phyloP scores from a whole-genome alignment of 129 eudicot species.

The Calendula officinalis region DNA sequence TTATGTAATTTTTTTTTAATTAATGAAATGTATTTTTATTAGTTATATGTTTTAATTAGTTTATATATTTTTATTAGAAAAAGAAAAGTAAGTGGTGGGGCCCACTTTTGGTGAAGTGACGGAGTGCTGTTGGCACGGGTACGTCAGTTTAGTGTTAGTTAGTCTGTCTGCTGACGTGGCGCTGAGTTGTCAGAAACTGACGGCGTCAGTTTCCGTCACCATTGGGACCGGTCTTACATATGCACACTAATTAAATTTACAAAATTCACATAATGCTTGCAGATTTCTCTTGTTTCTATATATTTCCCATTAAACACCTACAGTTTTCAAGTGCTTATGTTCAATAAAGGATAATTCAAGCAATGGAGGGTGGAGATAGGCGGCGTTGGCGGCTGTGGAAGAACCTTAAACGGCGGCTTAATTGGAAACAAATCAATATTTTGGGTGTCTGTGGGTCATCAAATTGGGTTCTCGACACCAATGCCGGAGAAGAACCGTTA shows the following conservation, averaged over 20 bases:
- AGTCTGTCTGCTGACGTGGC: too few relatives aligned
- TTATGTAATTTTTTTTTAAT: too few relatives aligned
- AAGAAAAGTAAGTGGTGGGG: too few relatives aligned
- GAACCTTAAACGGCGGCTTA: conserved; percentile 31
- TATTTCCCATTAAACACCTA: background rate
- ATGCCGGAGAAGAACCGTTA: conserved; percentile 18
- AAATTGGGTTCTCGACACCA: conserved; percentile 11
- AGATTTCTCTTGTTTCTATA: background rate
- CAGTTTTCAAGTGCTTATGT: background rate
- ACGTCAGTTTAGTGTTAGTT: too few relatives aligned
- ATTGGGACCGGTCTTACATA: too few relatives aligned
- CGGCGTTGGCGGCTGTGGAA: conserved; percentile 35
- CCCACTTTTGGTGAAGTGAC: too few relatives aligned
- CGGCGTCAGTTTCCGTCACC: too few relatives aligned
- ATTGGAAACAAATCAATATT: conserved; percentile 21
- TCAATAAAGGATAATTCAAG: conserved; percentile 7
- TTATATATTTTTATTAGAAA: too few relatives aligned
- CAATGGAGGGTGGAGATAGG: background rate
- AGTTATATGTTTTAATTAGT: too few relatives aligned
- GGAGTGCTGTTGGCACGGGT: too few relatives aligned
- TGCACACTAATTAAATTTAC: background rate
- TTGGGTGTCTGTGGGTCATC: conserved; percentile 39
- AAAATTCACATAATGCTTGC: conserved; percentile 2
- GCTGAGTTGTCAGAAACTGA: too few relatives aligned
- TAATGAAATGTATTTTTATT: too few relatives aligned